Base-by-base conservation (phyloP, 2,329 filamentous ascomycete species). In the Colletotrichum scovillei region DNA sequence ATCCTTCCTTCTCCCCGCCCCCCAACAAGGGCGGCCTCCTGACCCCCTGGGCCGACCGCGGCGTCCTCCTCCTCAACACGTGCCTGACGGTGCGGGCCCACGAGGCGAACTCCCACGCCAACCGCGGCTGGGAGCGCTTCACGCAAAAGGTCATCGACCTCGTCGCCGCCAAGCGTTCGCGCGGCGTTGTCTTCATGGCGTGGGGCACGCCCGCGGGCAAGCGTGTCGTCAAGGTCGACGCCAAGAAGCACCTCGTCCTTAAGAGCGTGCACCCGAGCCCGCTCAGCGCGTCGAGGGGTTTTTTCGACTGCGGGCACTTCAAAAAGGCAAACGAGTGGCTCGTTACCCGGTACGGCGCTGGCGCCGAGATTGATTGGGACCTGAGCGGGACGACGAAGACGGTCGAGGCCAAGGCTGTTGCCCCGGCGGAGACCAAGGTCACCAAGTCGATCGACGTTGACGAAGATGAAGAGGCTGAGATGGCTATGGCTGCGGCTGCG, bases 21-120 rank as follows among this genome's bases (percentile, higher is more conserved):
- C 90, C 94, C 1, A 93, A 94, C 73, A 92, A 92, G 49, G 92
- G 92, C 55, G 97, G 97, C 12, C 89, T 97, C 0, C 88, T 99
- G 24, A 98, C 92, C 0, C 94, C 95, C 0, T 99, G 97, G 97
- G 96, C 97, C 0, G 93, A 98, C 77, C 92, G 93, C 63, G 97
- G 97, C 62, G 95, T 99, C 5, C 88, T 99, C 55, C 89, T 99
- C 84, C 89, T 99, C 76, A 99, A 99, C 82, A 97, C 97, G 0
- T 98, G 95, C 81, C 87, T 99, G 68, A 99, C 97, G 0, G 97
- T 99, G 22, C 93, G 95, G 28, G 94, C 94, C 0, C 94, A 97
- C 80, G 91, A 97, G 77, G 92, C 97, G 59, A 96, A 97, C 81
- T 94, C 91, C 32, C 97, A 99, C 82, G 87, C 93, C 3, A 93